Evolutionary conservation across 148 eudicot genomes (phyloP), one percentile per base, ranked within the genome.

Genomic region (Heliosperma pusillum): DNA sequence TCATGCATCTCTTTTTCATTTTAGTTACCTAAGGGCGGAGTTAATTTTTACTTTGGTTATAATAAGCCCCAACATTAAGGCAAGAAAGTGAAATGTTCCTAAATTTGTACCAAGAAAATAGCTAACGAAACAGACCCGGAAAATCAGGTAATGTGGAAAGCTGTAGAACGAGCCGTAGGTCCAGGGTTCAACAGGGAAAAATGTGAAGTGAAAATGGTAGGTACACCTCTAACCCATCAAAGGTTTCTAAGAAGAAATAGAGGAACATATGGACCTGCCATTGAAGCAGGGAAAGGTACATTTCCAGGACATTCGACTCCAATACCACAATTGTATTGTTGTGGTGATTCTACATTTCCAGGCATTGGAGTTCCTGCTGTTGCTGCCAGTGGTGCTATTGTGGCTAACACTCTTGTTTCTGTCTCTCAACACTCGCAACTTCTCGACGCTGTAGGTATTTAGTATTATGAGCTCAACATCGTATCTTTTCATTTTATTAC

Each of bases 321-420:
- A 10, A 85, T 94, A 73, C 81, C 90, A 10, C 95, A 89, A 71
- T 90, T 94, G 33, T 91, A 81, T 66, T 90, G 98, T 77, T 94
- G 98, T 71, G 97, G 98, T n/a, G 97, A 94, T 78, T 91, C 97
- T 10, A 94, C 97, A 16, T 94, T 94, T 69, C 98, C 97, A 0
- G 98, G 98, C 63, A 94, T 94, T 22, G 98, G 97, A 62, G 96
- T 94, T 73, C 98, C 98, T 53, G 96, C 98, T 21, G 98, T 94
- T 74, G 98, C 98, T 80, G 98, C 98, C 13, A 94, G 98, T 76
- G 97, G 98, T 42, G 98, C 98, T 85, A 91, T 94, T 76, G 98
- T 91, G 61, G 98, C 98, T 33, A 94, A 91, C 74, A 83, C 98
- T 27, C 83, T 94, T 52, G 98, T 94, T 80, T 87, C 97, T 5